Evolutionary conservation across 805 yeast genomes (phyloP), one percentile per base, ranked within the genome.

Genomic region (Candida andamanensis): DNA sequence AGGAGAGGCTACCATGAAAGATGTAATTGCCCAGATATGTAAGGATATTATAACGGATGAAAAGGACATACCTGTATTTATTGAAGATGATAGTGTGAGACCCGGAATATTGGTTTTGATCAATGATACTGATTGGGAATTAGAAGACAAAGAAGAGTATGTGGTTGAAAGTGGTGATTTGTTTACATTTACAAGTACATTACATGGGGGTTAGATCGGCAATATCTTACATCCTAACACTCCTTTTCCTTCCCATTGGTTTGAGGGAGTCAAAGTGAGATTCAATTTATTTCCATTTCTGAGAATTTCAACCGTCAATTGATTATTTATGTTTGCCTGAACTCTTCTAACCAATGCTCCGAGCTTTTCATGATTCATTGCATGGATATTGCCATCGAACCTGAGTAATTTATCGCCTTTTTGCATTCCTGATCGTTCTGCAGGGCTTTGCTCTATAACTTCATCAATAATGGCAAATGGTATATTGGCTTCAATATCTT

Each of bases 61-160:
- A 20, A 75, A 74, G 37, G 87, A 82, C 49, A 61, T 71, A 17
- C 80, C 76, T 3, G 81, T 87, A 9, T 87, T 90, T 49, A 67
- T 89, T 5, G 92, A 85, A 46, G 89, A 85, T 44, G 95, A 67
- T 8, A 73, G 80, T 1, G 78, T 86, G 10, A 76, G 97, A 30
- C 95, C 97, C 0, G 98, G 98, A 2, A 85, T 90, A 28, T 63
- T 90, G 39, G 95, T 92, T 7, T 68, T 90, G 35, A 82, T 90
- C 40, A 90, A 90, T 50, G 97, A 90, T 52, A 78, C 95, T 0
- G 98, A 90, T 60, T 90, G 97, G 97, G 98, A 90, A 50, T 59
- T 90, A 10, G 95, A 87, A 54, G 97, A 86, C 8, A 87, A 80
- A 56, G 87, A 85, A 46, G 81, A 75, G 7, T 87, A 87, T 49